Base-by-base conservation (phyloP, 768 basidiomycete species). In the Pholiota microspora region DNA sequence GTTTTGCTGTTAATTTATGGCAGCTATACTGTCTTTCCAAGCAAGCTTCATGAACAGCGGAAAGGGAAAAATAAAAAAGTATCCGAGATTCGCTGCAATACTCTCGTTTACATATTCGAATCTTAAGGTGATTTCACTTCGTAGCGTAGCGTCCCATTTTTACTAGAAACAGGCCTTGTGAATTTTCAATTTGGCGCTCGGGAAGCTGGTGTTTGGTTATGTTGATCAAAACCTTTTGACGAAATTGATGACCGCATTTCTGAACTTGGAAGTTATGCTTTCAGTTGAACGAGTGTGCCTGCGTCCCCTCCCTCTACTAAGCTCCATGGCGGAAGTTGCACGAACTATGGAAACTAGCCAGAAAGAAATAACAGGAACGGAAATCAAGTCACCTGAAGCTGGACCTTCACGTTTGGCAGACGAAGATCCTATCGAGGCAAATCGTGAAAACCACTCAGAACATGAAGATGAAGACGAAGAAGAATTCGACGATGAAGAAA, bases 401-500 rank as follows among this genome's bases (percentile, higher is more conserved):
- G 59, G 62, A 24, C 59, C 62, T 21, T 63, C 62, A 36, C 59
- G 59, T 7, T 4, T 58, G 13, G 45, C 34, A 25, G 44, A 52
- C 13, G 57, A 56, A 21, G 28, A 55, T n/a, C 35, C 45, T 7
- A 24, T 24, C 44, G 51, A 51, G 23, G 45, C 25, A 31, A 42
- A 25, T 18, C 47, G 29, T 10, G 27, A 56, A 21, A 12, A 25
- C 15, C 45, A 50, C 38, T 32, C 49, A 24, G 59, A 69, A 13
- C 59, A 68, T n/a, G 63, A 66, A 28, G 62, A 65, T 21, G 63
- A 66, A 12, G 66, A 67, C 18, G 64, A 67, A 4, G 58, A 59
- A 7, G 62, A 59, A 28, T 44, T 55, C 21, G 54, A 66, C 15
- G 64, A 67, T 12, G 67, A 66, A 28, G 66, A 63, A 7, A 58